Percentiles rank a stretch among this genome's conserved stretches.
phyloP scores from a whole-genome alignment of 1,284 basidiomycete genomes.

The Cystobasidium slooffiae region DNA sequence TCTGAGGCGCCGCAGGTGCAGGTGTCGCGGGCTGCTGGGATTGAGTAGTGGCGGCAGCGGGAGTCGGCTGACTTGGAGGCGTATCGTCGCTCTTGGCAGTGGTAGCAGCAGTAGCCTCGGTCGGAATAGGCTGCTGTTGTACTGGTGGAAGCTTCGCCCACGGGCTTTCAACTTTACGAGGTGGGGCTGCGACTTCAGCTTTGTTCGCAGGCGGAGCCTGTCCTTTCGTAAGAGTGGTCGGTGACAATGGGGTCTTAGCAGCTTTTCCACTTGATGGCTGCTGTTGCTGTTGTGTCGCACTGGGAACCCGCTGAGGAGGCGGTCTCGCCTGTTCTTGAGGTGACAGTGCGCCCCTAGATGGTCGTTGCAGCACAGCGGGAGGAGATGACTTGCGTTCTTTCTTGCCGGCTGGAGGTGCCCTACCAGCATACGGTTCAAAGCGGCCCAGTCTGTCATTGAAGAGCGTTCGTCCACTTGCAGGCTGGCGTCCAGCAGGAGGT shows the following conservation, averaged over 20 bases:
- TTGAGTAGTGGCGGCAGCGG: not conserved
- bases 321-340: slow-evolving; percentile 11
- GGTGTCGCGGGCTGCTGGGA: not conserved
- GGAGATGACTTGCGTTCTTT: slow-evolving; percentile 6
- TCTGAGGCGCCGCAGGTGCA: slow-evolving; percentile 49
- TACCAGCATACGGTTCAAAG: slow-evolving; percentile 47
- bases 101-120: not conserved
- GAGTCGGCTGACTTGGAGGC: not conserved
- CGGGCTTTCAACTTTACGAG: slow-evolving; percentile 7
- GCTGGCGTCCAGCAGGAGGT: slow-evolving; percentile 10
- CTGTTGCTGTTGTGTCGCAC: not conserved
- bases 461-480: slow-evolving; percentile 56
- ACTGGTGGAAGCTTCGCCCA: slow-evolving; percentile 29
- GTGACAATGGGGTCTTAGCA: not conserved
- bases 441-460: slow-evolving; percentile 56
- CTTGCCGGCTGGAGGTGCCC: not conserved
- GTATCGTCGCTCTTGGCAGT: not conserved
- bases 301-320: not conserved
- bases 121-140: slow-evolving; percentile 1
- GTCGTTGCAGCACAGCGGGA: slow-evolving; percentile 5
- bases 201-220: not conserved
- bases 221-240: not conserved
- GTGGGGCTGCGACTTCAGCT: not conserved
- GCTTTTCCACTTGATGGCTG: not conserved
- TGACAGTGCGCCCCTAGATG: not conserved